These are phyloP conservation scores for Globisporangium iwayamae DNA, from an alignment of 352 stramenopile species.

Conservation along the genomic window DNA sequence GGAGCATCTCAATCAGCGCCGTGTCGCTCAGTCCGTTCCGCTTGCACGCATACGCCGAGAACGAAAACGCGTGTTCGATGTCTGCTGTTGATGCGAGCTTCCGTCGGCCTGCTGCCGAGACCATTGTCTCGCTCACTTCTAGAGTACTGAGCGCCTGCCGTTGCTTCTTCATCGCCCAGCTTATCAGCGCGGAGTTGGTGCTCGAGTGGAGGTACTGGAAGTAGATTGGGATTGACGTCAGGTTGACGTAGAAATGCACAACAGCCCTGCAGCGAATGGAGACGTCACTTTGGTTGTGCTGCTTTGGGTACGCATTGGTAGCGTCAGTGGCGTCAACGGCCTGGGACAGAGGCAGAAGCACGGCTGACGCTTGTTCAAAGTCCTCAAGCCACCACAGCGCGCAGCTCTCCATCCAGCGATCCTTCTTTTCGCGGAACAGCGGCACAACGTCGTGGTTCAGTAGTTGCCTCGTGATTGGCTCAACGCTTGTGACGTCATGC, in stretches of 20 bases:
- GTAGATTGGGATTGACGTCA: constrained; percentile 83
- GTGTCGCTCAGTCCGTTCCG: constrained; percentile 78
- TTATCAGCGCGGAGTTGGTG: constrained; percentile 55
- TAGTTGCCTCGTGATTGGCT: constrained; percentile 44
- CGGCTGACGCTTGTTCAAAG: constrained; percentile 74
- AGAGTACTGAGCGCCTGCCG: neutral
- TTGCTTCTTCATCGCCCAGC: constrained; percentile 53
- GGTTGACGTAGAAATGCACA: constrained; percentile 76
- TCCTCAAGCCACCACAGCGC: constrained; percentile 83
- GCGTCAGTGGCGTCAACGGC: constrained; percentile 42
- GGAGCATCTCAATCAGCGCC: constrained; percentile 81
- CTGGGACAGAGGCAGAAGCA: constrained; percentile 64
- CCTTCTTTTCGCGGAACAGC: constrained; percentile 48
- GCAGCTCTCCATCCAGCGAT: constrained; percentile 78
- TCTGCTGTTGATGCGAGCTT: constrained; percentile 56
- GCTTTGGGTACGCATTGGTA: constrained; percentile 3
- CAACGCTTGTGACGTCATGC: constrained; percentile 58
- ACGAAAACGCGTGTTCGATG: constrained; percentile 84
- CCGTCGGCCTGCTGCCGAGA: constrained; percentile 2
- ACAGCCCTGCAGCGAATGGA: constrained; percentile 40
- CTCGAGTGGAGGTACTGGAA: constrained; percentile 81
- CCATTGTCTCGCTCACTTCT: neutral
- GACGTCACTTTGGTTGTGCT: constrained; percentile 16
- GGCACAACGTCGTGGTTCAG: constrained; percentile 70
- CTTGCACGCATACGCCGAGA: constrained; percentile 81